These are phyloP conservation scores for Plectosphaerella sp. DNA, from an alignment of 2,329 filamentous ascomycete genomes.

Conservation along the genomic window DNA sequence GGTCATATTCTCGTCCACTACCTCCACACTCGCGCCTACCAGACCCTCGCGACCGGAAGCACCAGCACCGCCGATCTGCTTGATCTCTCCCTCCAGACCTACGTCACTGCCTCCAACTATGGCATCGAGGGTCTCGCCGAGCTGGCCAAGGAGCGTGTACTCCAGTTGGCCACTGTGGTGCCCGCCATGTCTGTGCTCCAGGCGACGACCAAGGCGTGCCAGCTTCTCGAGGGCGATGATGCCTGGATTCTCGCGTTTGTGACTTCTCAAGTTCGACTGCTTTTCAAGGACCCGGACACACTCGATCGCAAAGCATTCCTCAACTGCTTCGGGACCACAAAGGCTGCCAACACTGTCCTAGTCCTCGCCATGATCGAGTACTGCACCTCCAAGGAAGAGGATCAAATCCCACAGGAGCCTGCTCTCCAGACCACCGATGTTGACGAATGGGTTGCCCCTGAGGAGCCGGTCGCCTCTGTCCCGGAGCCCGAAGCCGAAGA, in stretches of 20 bases:
- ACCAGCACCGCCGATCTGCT: not conserved
- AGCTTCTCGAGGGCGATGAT: not conserved
- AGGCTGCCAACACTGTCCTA: not conserved
- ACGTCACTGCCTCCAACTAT: constrained; percentile 1
- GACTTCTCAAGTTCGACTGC: not conserved
- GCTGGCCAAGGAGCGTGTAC: not conserved
- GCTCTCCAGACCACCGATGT: too few species aligned
- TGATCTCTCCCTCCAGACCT: not conserved
- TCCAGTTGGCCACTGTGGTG: not conserved
- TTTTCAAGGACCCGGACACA: not conserved
- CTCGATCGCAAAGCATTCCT: not conserved
- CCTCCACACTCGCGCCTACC: constrained; percentile 4
- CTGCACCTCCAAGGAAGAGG: not conserved
- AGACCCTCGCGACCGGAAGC: not conserved
- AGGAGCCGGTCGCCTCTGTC: too few species aligned
- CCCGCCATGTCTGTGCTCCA: constrained; percentile 1
- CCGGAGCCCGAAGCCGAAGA: too few species aligned
- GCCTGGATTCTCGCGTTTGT: constrained; percentile 3
- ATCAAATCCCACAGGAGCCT: not conserved
- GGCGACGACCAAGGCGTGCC: not conserved
- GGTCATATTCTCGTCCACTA: constrained; percentile 7
- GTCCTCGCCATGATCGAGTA: not conserved
- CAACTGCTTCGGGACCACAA: not conserved
- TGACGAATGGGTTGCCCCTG: too few species aligned
- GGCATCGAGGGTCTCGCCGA: not conserved